Conservation (phyloP, 257 asterid genomes). For the Ophiorrhiza pumila region DNA sequence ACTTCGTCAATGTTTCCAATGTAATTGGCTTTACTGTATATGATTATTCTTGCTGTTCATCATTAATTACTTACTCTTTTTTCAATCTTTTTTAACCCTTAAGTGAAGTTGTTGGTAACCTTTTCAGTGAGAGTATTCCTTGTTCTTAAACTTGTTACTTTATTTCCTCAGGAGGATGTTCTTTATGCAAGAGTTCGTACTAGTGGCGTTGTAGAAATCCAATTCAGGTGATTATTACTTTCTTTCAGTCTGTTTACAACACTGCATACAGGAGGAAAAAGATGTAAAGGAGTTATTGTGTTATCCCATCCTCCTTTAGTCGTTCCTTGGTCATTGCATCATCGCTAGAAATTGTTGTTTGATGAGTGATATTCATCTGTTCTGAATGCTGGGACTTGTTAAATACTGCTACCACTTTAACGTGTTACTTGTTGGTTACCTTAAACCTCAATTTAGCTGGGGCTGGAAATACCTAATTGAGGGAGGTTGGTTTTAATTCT, state of each 20-base stretch:
- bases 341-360: neutral
- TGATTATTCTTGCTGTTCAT: neutral
- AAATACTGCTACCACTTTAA: neutral
- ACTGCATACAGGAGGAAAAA: neutral
- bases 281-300: neutral
- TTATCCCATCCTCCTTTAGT: neutral
- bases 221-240: slow-evolving; percentile 75
- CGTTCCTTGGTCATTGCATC: neutral
- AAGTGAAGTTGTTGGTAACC: neutral
- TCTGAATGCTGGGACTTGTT: neutral
- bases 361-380: neutral
- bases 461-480: neutral
- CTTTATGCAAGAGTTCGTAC: slow-evolving; percentile 98
- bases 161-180: slow-evolving; percentile 76
- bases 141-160: slow-evolving; percentile 5
- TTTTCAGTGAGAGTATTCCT: neutral
- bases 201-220: slow-evolving; percentile 97
- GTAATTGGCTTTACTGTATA: neutral
- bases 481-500: neutral
- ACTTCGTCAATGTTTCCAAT: neutral
- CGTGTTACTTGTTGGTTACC: neutral
- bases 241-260: neutral
- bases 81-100: neutral
- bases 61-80: neutral
- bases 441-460: neutral